Percentiles rank a stretch among this genome's conserved stretches.
Conservation (phyloP, 495 filamentous ascomycete genomes). For the Penicillium pancosmium region DNA sequence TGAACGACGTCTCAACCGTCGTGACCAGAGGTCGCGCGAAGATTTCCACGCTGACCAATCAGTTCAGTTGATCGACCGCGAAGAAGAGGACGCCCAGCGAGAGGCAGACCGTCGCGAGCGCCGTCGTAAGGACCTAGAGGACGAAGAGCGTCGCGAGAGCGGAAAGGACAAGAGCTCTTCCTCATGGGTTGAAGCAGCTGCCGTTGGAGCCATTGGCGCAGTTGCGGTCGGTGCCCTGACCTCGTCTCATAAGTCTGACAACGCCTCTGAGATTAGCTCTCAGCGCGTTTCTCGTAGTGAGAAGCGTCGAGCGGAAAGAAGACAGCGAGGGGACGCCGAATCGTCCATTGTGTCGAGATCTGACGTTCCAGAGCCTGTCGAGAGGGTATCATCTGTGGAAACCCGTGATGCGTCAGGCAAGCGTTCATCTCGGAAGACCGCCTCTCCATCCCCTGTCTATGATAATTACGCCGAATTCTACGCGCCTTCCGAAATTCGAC, state of each 20-base stretch:
- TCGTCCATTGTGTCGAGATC: constrained; percentile 26
- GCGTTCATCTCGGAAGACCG: constrained; percentile 26
- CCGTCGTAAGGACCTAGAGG: constrained; percentile 22
- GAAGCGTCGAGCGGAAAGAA: constrained; percentile 44
- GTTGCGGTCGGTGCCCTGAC: constrained; percentile 44
- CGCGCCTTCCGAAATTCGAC: constrained; percentile 40
- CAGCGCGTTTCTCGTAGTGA: constrained; percentile 37
- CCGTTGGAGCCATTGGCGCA: constrained; percentile 52
- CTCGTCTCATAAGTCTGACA: constrained; percentile 37
- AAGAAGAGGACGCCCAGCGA: constrained; percentile 24
- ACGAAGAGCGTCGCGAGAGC: constrained; percentile 22
- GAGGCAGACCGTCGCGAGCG: constrained; percentile 22
- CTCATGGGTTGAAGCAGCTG: constrained; percentile 48
- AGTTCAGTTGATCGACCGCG: constrained; percentile 38
- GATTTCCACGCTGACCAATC: constrained; percentile 25
- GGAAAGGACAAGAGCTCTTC: constrained; percentile 31
- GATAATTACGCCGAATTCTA: constrained; percentile 51
- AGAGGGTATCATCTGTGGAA: constrained; percentile 16
- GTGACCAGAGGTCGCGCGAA: constrained; percentile 29
- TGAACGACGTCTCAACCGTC: constrained; percentile 43
- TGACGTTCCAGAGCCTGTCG: constrained; percentile 14
- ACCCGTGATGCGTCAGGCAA: constrained; percentile 22
- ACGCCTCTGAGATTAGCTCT: constrained; percentile 37
- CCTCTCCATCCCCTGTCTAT: constrained; percentile 35
- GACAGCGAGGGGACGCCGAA: constrained; percentile 23